These are phyloP conservation scores for Primulina huaijiensis DNA, from an alignment of 257 asterid species.

Conservation along the genomic window DNA sequence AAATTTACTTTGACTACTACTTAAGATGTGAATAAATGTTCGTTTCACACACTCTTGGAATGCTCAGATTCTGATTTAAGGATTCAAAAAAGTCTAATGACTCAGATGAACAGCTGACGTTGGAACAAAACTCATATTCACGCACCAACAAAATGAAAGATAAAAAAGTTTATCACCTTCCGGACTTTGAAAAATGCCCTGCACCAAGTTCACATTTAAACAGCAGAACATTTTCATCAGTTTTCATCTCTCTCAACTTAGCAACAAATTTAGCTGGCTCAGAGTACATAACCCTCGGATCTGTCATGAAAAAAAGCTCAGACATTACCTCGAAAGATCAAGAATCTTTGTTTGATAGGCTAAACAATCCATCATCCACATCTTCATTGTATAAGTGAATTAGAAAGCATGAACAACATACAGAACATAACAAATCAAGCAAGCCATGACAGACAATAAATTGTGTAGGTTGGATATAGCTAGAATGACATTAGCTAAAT, in stretches of 20 bases:
- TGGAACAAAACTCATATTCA: not conserved
- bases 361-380: not conserved
- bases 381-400: slow-evolving; percentile 6
- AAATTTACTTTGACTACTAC: not conserved
- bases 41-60: not conserved
- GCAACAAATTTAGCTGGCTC: slow-evolving; percentile 96
- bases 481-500: not conserved
- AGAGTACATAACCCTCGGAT: slow-evolving; percentile 81
- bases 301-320: slow-evolving; percentile 37
- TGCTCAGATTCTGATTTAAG: not conserved
- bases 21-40: not conserved
- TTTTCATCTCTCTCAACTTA: slow-evolving; percentile 81
- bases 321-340: slow-evolving; percentile 4
- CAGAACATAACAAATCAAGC: slow-evolving; percentile 8
- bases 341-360: slow-evolving; percentile 1
- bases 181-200: slow-evolving; percentile 93
- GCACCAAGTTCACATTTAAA: slow-evolving; percentile 93
- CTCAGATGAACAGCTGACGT: not conserved
- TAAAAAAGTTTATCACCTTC: slow-evolving; percentile 52
- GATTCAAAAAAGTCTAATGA: not conserved
- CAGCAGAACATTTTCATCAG: slow-evolving; percentile 64
- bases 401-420: not conserved
- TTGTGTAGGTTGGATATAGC: not conserved
- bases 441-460: not conserved
- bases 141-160: slow-evolving; percentile 15